Evolutionary conservation across 2,329 filamentous ascomycete species (phyloP).

Genomic region (Neonectria ditissima): DNA sequence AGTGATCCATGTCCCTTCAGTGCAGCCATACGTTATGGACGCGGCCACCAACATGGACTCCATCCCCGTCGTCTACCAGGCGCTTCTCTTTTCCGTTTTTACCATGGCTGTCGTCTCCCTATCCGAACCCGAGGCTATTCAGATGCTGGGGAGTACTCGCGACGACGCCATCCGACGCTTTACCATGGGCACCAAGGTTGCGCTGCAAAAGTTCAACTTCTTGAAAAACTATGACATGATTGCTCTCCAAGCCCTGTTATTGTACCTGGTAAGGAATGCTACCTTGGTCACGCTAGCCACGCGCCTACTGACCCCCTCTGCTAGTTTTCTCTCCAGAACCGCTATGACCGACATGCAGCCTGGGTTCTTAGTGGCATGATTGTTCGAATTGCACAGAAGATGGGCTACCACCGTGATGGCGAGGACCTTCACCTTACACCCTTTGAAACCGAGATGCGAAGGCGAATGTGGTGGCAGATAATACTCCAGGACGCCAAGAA

Average conservation of each 20-base stretch:
- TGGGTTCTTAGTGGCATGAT: slow-evolving; percentile 72
- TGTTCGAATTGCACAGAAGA: slow-evolving; percentile 74
- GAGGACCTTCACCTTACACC: slow-evolving; percentile 66
- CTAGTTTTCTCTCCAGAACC: slow-evolving; percentile 67
- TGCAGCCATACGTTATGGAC: slow-evolving; percentile 74
- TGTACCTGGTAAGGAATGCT: slow-evolving; percentile 62
- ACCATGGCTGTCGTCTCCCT: slow-evolving; percentile 69
- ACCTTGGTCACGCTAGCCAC: neutral
- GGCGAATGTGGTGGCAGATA: slow-evolving; percentile 75
- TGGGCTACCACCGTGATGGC: slow-evolving; percentile 75
- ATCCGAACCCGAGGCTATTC: slow-evolving; percentile 64
- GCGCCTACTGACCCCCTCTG: slow-evolving; percentile 25
- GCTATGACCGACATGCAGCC: slow-evolving; percentile 68
- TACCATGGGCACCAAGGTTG: slow-evolving; percentile 62
- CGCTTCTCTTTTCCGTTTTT: slow-evolving; percentile 75
- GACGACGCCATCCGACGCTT: slow-evolving; percentile 64
- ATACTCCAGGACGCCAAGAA: slow-evolving; percentile 68
- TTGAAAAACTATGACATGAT: slow-evolving; percentile 68
- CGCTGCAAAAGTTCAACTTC: slow-evolving; percentile 66
- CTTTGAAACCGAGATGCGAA: slow-evolving; percentile 76
- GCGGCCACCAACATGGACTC: slow-evolving; percentile 67
- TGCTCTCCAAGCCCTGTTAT: slow-evolving; percentile 68
- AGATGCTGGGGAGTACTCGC: slow-evolving; percentile 62
- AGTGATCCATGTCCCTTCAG: slow-evolving; percentile 76
- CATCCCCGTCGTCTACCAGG: slow-evolving; percentile 69